Base-by-base conservation (phyloP, 805 yeast species). In the Teunomyces cretensis region DNA sequence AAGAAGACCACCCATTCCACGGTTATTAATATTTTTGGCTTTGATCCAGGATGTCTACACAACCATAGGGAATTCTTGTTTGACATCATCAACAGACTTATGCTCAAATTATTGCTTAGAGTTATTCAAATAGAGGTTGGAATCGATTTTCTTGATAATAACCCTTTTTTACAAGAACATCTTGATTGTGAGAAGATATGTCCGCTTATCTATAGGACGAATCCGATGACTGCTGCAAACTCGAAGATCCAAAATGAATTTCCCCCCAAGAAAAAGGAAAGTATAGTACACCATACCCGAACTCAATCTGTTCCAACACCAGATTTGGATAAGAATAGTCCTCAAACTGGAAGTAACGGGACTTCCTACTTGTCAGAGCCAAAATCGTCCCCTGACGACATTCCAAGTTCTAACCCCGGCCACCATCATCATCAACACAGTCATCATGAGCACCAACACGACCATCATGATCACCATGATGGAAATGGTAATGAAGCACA, bases 61-160 rank as follows among this genome's bases (percentile, higher is more conserved):
- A 35, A 35, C 16, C 38, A 19, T 13, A 22, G 38, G 17, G 38
- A 35, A n/a, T 35, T 35, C 16, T 35, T 35, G 38, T 35, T 35
- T 35, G 38, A 35, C 22, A 35, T 35, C 5, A 24, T 35, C 12
- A 35, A 19, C 15, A 35, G 38, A 13, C 38, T 35, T n/a, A 19
- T 35, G 28, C 38, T 35, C 15, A 35, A 35, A 13, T 12, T 35
- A 13, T 35, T 35, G 12, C 38, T 35, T 35, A 35, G 38, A n/a
- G 38, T 35, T 3, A n/a, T 35, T 13, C 28, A 35, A 9, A n/a
- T 17, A 14, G 31, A 37, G 11, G 13, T 8, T 24, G 41, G 30
- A 9, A 15, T 37, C 13, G 31, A 37, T 11, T 22, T 26, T n/a
- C 22, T 37, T 12, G 30, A 14, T 4, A 37, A 26, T 16, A 37